Evolutionary conservation across 352 stramenopile genomes (phyloP), one percentile per base, ranked within the genome.

Genomic region (Thalassiosira mediterranea): DNA sequence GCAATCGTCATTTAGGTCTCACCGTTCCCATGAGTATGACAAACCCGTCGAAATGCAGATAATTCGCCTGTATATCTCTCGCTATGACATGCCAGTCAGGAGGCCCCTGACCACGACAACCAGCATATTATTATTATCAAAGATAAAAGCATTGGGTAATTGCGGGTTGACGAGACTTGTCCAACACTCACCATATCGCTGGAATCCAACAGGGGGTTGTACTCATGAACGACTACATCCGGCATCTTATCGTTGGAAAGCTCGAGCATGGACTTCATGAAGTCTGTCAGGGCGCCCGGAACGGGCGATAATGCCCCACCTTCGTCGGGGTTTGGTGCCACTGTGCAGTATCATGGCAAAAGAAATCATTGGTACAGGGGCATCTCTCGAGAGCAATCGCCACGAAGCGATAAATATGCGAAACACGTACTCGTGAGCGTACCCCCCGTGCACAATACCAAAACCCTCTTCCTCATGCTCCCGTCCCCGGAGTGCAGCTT

Each of bases 11-110:
- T n/a, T n/a, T n/a, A n/a, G n/a, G n/a, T n/a, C n/a, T n/a, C n/a
- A n/a, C n/a, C 0, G 96, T 98, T 37, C 96, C 96, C 84, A 97
- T 96, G 11, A 98, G 87, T 57, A 98, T 91, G 44, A 98, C 96
- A 71, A 98, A 98, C 46, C 84, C 88, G 72, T 83, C 64, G 49
- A 98, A 98, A 76, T 97, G 85, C 83, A 94, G 94, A 90, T 98
- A 98, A 34, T 96, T 90, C 42, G 87, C 84, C 72, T 97, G 94
- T 53, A 98, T 98, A 78, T 98, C 95, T 19, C 76, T 81, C n/a
- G 95, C 95, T 40, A 98, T 97, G 23, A 80, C 64, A 5, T 76
- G 79, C 96, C 96, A 98, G 86, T 98, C 93, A 7, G 66, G 70
- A 0, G 95, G 95, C 0, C 68, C 78, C 23, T 15, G n/a, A n/a